Evolutionary conservation across 345 rosid species (phyloP), one percentile per base, ranked within the genome.

Genomic region (Chamaenerion angustifolium): DNA sequence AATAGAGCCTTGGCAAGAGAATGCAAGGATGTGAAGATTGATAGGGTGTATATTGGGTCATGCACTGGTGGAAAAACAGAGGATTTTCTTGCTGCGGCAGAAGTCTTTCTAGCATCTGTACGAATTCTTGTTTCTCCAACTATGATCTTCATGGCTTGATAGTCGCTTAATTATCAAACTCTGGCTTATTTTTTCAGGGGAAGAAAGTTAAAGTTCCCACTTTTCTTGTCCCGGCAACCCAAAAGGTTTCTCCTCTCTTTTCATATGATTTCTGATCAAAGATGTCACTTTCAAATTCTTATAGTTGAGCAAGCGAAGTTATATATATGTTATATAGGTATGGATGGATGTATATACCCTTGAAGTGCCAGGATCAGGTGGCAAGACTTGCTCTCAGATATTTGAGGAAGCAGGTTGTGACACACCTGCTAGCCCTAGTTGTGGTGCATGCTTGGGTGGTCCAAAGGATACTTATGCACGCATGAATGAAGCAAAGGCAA

Each of bases 371-470:
- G 95, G 96, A 64, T 64, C 98, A 47, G 95, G 90, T 63, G 98
- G 98, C 40, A 92, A 84, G 70, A 92, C 98, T 4, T 84, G 93
- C 67, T 80, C 96, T 11, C 93, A 84, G 80, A 87, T 92, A 68
- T 92, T 92, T 12, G 95, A 87, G 73, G 96, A 87, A 74, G 96
- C 89, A 48, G 98, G 98, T 35, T 92, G 98, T 45, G 98, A 92
- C 71, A 77, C 95, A 4, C 98, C 96, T 52, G 68, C 96, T 21
- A 92, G 86, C 69, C 96, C 98, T 58, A 76, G 86, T 61, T 92
- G 98, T 62, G 96, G 90, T 60, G 98, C 98, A 47, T 92, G 98
- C 64, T 71, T 92, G 81, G 98, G 98, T 63, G 95, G 98, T 58
- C 98, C 98, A 40, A 55, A 63, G 61, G 98, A 92, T 67, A 92